A percentile compares a stretch with the other conserved stretches of the same genome.
These are phyloP conservation scores for Diaporthe sp. DNA, from an alignment of 2,329 filamentous ascomycete genomes.

Conservation along the genomic window DNA sequence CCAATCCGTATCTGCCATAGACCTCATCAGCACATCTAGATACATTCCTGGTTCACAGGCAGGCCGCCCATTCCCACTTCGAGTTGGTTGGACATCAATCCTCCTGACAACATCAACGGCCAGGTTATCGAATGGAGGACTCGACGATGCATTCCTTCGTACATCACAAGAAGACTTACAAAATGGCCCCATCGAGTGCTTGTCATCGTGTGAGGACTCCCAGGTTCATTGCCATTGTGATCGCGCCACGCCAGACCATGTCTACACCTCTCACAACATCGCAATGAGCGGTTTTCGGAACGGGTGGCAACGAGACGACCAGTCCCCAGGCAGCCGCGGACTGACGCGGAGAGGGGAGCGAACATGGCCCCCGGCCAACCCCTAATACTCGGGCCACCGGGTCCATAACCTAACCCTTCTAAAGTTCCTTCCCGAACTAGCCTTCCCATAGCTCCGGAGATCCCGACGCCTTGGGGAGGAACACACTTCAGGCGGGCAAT, in stretches of 20 bases:
- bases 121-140: background rate
- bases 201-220: no score
- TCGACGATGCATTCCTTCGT: no score
- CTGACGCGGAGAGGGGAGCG: background rate
- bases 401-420: slow-evolving; percentile 3
- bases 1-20: background rate
- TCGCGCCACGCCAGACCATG: background rate
- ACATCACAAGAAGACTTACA: background rate
- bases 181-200: background rate
- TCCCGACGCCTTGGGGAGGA: background rate
- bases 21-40: no score
- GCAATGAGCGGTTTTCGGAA: background rate
- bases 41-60: no score
- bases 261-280: background rate
- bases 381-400: background rate
- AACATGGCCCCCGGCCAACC: background rate
- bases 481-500: background rate
- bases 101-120: background rate
- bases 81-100: background rate
- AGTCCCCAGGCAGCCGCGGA: background rate
- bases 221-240: background rate
- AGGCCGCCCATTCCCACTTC: no score
- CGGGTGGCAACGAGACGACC: background rate
- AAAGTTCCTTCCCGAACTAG: background rate
- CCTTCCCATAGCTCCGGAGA: background rate